Evolutionary conservation across 306 rosid genomes (phyloP), one percentile per base, ranked within the genome.

Genomic region (Ammopiptanthus mongolicus): DNA sequence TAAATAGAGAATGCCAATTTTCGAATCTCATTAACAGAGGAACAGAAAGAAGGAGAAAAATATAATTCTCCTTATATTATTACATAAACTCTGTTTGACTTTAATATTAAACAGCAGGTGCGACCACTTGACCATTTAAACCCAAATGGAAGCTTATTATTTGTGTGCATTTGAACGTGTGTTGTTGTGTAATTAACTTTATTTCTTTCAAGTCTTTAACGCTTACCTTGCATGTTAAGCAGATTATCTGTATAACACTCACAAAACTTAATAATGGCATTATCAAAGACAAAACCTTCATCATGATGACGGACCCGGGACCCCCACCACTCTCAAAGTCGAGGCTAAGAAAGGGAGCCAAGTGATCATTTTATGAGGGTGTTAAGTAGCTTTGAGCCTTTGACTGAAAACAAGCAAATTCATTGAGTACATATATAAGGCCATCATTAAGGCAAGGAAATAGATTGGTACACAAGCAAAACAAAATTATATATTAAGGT

Each of bases 401-500:
- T 80, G 74, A 78, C 74, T 52, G 12, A 50, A 11, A 75, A 71
- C 2, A 41, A 64, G 44, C 13, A 58, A 82, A 64, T 64, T 82
- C 3, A 9, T 71, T 77, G 76, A 71, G 78, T 71, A 64, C 78
- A 79, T 61, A 71, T 79, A 75, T 62, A 18, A 47, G 33, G 81
- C 13, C 52, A 83, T 83, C 44, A 79, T 83, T 71, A 74, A 55
- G 68, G 76, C 42, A 75, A 53, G 69, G 79, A 75, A 75, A 79
- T 75, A 64, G 75, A 62, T 83, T 79, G 86, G 84, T 69, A 78
- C 78, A 75, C 81, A 83, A 79, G 81, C 84, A 82, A 82, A 71
- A 82, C 31, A 51, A 70, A 71, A 57, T 75, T 23, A 1, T 8
- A 8, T 37, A 83, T 75, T 58, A 56, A 57, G 22, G 8, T 52